Evolutionary conservation across 1,139 yeast genomes (phyloP).

Genomic region (Yamadazyma taylorii): DNA sequence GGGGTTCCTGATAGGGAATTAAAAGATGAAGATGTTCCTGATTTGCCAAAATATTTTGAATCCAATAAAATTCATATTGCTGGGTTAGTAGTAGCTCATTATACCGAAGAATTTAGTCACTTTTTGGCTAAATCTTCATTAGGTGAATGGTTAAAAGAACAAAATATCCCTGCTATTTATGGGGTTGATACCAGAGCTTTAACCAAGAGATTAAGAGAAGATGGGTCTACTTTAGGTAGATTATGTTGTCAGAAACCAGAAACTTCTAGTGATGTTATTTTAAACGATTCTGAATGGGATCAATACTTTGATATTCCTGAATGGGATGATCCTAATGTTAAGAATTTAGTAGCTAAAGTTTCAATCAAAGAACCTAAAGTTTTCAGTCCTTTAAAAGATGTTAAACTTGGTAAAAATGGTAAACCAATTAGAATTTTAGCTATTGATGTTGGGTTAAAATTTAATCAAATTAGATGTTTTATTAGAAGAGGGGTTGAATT

Average conservation of each 20-base stretch:
- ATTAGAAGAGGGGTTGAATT: constrained; percentile 95
- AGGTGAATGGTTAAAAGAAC: constrained; percentile 89
- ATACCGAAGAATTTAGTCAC: constrained; percentile 95
- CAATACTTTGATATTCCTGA: constrained; percentile 71
- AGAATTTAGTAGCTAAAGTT: constrained; percentile 90
- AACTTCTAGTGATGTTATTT: constrained; percentile 35
- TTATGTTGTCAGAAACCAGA: constrained; percentile 58
- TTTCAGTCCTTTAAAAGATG: constrained; percentile 50
- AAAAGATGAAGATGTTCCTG: constrained; percentile 70
- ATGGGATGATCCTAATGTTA: constrained; percentile 90
- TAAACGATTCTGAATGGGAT: constrained; percentile 49
- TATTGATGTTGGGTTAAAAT: constrained; percentile 97
- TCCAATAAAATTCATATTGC: constrained; percentile 91
- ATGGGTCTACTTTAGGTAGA: constrained; percentile 93
- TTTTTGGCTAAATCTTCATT: constrained; percentile 88
- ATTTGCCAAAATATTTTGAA: constrained; percentile 90
- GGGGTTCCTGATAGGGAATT: constrained; percentile 94
- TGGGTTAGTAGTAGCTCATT: constrained; percentile 95
- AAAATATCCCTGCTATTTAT: constrained; percentile 92
- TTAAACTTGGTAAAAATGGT: constrained; percentile 64
- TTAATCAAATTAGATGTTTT: constrained; percentile 95
- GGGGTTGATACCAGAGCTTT: constrained; percentile 97
- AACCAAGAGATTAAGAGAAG: constrained; percentile 88
- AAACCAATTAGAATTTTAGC: constrained; percentile 81
- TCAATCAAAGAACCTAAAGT: constrained; percentile 73